Conservation (phyloP, 306 rosid species). For the Inga laurina region DNA sequence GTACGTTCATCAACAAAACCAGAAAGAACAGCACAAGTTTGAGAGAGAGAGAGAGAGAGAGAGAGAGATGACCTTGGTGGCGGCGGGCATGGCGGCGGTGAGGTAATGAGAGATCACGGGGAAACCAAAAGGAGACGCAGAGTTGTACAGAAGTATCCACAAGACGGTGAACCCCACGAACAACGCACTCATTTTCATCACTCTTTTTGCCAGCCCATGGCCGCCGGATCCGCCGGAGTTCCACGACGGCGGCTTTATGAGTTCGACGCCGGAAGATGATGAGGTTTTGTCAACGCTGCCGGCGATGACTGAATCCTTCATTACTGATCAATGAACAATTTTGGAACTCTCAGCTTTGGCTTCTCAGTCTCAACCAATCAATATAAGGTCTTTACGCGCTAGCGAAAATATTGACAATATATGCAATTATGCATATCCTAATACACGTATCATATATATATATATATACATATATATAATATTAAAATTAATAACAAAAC, state of each 20-base stretch:
- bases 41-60: neutral
- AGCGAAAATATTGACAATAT: neutral
- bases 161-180: slow-evolving; percentile 40
- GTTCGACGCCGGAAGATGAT: neutral
- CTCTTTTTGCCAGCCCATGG: slow-evolving; percentile 23
- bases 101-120: slow-evolving; percentile 32
- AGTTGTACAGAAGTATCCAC: slow-evolving; percentile 35
- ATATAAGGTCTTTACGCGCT: neutral
- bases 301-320: slow-evolving; percentile 33
- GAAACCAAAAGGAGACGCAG: slow-evolving; percentile 42
- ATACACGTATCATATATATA: neutral
- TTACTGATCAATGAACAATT: neutral
- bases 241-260: slow-evolving; percentile 13
- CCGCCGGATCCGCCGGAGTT: slow-evolving; percentile 26
- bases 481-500: neutral
- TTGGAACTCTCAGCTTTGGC: neutral
- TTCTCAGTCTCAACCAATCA: neutral
- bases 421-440: neutral
- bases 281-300: neutral
- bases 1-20: neutral
- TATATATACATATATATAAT: neutral
- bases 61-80: slow-evolving; percentile 15
- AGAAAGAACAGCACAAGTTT: neutral
- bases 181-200: neutral
- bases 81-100: slow-evolving; percentile 18